Conservation (phyloP, 164 flowering plant genomes). For the Akebia trifoliata region DNA sequence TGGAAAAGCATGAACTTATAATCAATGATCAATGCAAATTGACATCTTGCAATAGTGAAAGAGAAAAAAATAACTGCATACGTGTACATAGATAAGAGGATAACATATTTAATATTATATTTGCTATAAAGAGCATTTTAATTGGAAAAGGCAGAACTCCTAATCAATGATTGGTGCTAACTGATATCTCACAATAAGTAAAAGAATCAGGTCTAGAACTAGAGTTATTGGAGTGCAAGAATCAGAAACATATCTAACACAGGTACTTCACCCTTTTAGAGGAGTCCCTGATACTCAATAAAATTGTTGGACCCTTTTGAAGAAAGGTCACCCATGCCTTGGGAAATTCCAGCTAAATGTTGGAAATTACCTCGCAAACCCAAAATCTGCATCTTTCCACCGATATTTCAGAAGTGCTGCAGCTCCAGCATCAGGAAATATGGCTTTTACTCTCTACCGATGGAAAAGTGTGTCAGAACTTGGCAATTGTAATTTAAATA, state of each 20-base stretch:
- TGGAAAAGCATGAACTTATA: too few species aligned
- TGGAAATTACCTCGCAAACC: constrained; percentile 65
- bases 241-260: background rate
- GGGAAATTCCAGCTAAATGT: background rate
- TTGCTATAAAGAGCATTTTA: too few species aligned
- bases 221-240: too few species aligned
- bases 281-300: background rate
- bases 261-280: background rate
- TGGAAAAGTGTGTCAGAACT: constrained; percentile 4
- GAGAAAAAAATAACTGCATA: too few species aligned
- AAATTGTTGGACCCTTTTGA: too few species aligned
- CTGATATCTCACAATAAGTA: too few species aligned
- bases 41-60: background rate
- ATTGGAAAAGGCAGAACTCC: too few species aligned
- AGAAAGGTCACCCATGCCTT: too few species aligned
- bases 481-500: background rate
- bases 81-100: too few species aligned
- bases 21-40: background rate
- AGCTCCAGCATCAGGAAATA: constrained; percentile 99
- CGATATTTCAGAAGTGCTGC: constrained; percentile 87
- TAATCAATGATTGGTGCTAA: too few species aligned
- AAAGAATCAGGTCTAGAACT: too few species aligned
- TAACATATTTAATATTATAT: too few species aligned
- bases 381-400: constrained; percentile 90
- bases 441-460: constrained; percentile 70